These are phyloP conservation scores for Neoscytalidium dimidiatum DNA, from an alignment of 2,329 filamentous ascomycete species.

Conservation along the genomic window DNA sequence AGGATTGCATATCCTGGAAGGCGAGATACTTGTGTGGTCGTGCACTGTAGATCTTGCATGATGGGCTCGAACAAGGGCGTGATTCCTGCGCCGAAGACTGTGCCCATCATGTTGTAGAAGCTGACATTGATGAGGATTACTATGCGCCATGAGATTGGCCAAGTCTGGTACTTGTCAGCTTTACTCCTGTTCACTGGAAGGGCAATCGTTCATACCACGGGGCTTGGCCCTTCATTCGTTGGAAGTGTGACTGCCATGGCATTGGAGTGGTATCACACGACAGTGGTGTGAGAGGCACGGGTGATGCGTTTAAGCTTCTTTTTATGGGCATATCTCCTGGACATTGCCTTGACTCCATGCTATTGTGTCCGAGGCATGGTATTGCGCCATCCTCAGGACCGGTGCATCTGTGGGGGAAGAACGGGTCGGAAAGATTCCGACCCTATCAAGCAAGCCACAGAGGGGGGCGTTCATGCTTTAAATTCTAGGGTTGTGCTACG, in stretches of 20 bases:
- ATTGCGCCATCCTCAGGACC: background rate
- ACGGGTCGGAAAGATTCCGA: background rate
- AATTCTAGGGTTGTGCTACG: background rate
- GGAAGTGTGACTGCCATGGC: background rate
- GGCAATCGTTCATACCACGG: background rate
- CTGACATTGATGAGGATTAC: background rate
- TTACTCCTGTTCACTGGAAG: no score
- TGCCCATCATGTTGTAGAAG: slow-evolving; percentile 7
- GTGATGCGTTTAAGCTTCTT: background rate
- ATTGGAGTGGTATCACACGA: background rate
- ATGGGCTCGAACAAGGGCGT: background rate
- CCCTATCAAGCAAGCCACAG: background rate
- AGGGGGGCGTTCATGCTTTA: background rate
- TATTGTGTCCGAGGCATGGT: background rate
- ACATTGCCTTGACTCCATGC: background rate
- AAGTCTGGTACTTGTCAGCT: background rate
- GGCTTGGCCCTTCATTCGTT: background rate
- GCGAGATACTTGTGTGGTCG: background rate
- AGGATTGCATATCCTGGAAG: background rate
- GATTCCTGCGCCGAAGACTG: background rate
- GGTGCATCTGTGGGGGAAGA: background rate
- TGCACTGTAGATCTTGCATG: background rate
- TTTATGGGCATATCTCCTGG: background rate
- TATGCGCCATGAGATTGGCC: background rate
- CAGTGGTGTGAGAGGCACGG: background rate